phyloP scores from a whole-genome alignment of 2,329 filamentous ascomycete genomes.

The Colletotrichum scovillei region DNA sequence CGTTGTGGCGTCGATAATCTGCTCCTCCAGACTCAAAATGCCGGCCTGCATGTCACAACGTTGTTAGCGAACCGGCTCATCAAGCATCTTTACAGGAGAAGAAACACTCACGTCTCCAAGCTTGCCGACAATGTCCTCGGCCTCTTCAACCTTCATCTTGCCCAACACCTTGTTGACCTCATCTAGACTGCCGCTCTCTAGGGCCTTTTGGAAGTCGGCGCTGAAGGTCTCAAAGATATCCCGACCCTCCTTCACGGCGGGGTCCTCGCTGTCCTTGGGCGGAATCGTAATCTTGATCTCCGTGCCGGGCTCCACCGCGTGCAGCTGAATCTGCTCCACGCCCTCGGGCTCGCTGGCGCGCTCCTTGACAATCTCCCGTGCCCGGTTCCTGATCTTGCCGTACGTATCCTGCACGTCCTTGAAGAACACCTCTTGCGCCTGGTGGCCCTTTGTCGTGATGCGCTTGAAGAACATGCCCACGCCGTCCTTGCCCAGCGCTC shows the following conservation, averaged over 20 bases:
- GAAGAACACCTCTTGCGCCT: conserved; percentile 89
- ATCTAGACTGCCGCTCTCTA: conserved; percentile 91
- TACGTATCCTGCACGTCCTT: conserved; percentile 95
- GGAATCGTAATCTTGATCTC: conserved; percentile 91
- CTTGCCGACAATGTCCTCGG: conserved; percentile 85
- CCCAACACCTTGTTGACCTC: conserved; percentile 70
- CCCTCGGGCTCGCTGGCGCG: conserved; percentile 66
- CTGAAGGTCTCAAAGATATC: conserved; percentile 87
- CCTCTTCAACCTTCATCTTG: conserved; percentile 88
- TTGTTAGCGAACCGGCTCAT: conserved; percentile 41
- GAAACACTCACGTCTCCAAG: conserved; percentile 71
- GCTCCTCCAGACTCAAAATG: conserved; percentile 90
- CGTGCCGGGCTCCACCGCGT: conserved; percentile 93
- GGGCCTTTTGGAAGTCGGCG: conserved; percentile 81
- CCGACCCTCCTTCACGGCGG: conserved; percentile 71
- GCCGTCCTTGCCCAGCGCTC: conserved; percentile 87
- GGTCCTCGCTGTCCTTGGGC: conserved; percentile 73
- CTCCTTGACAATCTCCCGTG: conserved; percentile 74
- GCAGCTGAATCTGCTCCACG: conserved; percentile 96
- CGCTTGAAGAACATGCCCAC: conserved; percentile 96
- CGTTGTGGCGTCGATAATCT: conserved; percentile 95
- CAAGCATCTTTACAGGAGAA: background rate
- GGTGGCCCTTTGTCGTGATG: conserved; percentile 88
- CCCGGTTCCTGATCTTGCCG: conserved; percentile 80
- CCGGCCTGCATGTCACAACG: conserved; percentile 66